Base-by-base conservation (phyloP, 2,329 filamentous ascomycete genomes). In the Xylaria multiplex region DNA sequence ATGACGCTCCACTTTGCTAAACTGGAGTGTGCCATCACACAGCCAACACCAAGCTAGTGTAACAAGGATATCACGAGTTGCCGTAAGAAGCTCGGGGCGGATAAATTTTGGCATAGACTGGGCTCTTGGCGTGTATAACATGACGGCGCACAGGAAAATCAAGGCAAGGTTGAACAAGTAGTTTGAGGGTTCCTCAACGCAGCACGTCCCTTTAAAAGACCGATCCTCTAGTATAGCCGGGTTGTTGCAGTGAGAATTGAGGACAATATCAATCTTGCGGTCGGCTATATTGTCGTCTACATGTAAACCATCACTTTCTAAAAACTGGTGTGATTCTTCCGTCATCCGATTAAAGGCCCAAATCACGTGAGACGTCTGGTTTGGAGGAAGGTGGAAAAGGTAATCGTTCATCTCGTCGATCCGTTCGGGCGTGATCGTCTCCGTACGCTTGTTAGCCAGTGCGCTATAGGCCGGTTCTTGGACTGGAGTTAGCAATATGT, bases 181-280 rank as follows among this genome's bases (percentile, higher is more conserved):
- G 3, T 77, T 77, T 3, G 71, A 69, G 8, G 74, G 73, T 70
- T 86, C 84, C 11, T 76, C 76, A 53, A 78, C 81, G 70, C 86
- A 88, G 73, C 86, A 89, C 2, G 85, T 86, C 35, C 81, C 79
- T 63, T 82, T 78, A 69, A 82, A 82, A 0, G 81, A 80, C 65
- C 81, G 81, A 30, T 76, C 76, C n/a, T 77, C 75, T 16, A 75
- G 68, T 3, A 76, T 76, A 19, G 79, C 72, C 64, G 80, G 78
- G 7, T 79, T 77, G 72, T 88, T 88, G 76, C 87, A 89, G 50
- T 83, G 81, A 32, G 82, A 76, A 65, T 86, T 86, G 56, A 89
- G 79, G 1, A 86, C 73, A 19, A 88, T 74, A 70, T 88, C 83
- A 14, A 84, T 82, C 76, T 84, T 83, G 59, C 77, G 77, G 53